Conservation (phyloP, 441 rosid species). For the Hypseocharis bilobata region DNA sequence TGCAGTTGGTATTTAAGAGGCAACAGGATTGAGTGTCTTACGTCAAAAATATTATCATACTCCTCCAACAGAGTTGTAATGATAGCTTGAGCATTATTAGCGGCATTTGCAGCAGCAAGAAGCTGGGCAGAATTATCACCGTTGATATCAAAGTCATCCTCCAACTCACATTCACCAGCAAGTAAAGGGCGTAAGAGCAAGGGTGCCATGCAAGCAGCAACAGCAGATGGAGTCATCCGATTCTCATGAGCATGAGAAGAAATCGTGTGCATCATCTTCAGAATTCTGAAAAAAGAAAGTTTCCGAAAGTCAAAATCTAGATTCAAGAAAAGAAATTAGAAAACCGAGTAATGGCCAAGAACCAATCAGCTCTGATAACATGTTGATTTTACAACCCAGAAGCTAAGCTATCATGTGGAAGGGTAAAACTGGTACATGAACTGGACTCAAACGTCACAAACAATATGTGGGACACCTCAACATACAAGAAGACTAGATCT, state of each 20-base stretch:
- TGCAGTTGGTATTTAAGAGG: neutral
- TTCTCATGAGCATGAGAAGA: conserved; percentile 80
- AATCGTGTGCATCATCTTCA: conserved; percentile 82
- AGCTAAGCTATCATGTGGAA: neutral
- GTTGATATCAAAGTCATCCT: conserved; percentile 69
- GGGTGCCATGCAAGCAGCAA: conserved; percentile 99
- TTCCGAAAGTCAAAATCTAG: conserved; percentile 17
- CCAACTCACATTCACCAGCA: conserved; percentile 95
- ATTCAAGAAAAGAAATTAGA: conserved; percentile 13
- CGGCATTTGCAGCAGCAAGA: conserved; percentile 99
- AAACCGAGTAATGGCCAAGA: neutral
- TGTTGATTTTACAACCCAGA: neutral
- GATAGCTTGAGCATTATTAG: conserved; percentile 91
- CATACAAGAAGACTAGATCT: no score
- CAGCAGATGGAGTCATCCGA: conserved; percentile 92
- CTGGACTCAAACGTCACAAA: neutral
- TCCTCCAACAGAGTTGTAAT: conserved; percentile 81
- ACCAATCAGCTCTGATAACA: no score
- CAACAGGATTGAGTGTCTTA: conserved; percentile 34
- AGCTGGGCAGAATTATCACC: conserved; percentile 95
- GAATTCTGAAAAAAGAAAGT: conserved; percentile 48
- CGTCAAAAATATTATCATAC: conserved; percentile 76
- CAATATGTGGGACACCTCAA: neutral
- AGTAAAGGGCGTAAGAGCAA: conserved; percentile 81
- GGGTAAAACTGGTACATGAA: neutral